Evolutionary conservation across 2,329 filamentous ascomycete species (phyloP).

Genomic region (Microdochium trichocladiopsis): DNA sequence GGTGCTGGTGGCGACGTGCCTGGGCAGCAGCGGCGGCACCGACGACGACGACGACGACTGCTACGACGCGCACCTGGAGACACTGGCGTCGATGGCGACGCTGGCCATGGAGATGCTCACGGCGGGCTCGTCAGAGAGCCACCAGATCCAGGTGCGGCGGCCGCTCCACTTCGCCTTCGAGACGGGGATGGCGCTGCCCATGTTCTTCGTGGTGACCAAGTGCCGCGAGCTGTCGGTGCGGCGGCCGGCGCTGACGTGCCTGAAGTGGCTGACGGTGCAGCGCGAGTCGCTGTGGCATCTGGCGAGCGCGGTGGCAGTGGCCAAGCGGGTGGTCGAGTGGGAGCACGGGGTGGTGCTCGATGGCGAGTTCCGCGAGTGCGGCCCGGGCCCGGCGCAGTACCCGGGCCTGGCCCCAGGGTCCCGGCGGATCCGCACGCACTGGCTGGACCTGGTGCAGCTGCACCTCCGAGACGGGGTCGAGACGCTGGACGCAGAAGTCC

Average conservation of each 20-base stretch:
- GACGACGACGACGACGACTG: not conserved
- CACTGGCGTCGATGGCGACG: not conserved
- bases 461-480: not conserved
- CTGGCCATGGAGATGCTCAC: not conserved
- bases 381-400: not conserved
- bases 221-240: not conserved
- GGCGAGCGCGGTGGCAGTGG: not conserved
- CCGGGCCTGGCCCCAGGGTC: not conserved
- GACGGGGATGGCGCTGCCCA: not conserved
- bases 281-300: not conserved
- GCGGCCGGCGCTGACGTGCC: not conserved
- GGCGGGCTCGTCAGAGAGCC: not conserved
- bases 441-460: not conserved
- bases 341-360: not conserved
- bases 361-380: not conserved
- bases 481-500: not conserved
- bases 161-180: not conserved
- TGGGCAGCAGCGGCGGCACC: no score
- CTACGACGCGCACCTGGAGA: not conserved
- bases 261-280: not conserved
- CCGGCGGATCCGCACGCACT: not conserved
- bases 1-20: not conserved
- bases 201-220: not conserved
- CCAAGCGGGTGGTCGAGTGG: not conserved
- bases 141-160: not conserved